Base-by-base conservation (phyloP, 2,329 filamentous ascomycete genomes). In the Fusarium sp. region DNA sequence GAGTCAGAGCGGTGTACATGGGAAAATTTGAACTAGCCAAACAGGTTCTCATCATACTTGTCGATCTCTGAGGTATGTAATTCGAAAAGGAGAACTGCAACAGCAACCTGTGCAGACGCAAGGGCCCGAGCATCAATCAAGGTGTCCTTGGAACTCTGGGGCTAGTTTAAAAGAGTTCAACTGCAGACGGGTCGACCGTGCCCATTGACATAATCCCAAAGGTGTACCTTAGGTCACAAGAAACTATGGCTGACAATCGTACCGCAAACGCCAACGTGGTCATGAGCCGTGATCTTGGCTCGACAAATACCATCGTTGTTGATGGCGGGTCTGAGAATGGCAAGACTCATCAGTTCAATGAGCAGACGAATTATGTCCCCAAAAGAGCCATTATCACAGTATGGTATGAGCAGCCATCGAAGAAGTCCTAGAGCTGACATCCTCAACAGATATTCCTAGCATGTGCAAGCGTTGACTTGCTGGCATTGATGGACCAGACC, bases 401-500 rank as follows among this genome's bases (percentile, higher is more conserved):
- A 75, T 62, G 58, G 23, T 19, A 72, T 7, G 1, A n/a, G 4
- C 0, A 16, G 1, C 3, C 14, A 23, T 11, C 7, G 11, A 2
- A 8, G 9, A 3, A 2, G 3, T 1, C 5, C 19, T 7, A 18
- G 14, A 14, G n/a, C 10, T 30, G 6, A 30, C 11, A 10, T 7
- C 3, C 13, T 12, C 7, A 10, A 4, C 57, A 87, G 85, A 87
- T 88, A 65, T 88, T 88, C 65, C 77, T 88, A 16, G 85, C 86
- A 18, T 88, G 85, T 64, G 82, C 86, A 45, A 86, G 80, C 23
- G 84, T 87, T 59, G 86, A 88, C 53, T 75, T 88, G 41, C 71
- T 87, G 31, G 85, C 86, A 1, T 77, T 88, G 51, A 86, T 88
- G 79, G 86, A 88, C 72, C 86, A 88, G 74, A 88, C 86, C 0